Conservation (phyloP, 116 monocot species). For the Dioscorea cayenensis region DNA sequence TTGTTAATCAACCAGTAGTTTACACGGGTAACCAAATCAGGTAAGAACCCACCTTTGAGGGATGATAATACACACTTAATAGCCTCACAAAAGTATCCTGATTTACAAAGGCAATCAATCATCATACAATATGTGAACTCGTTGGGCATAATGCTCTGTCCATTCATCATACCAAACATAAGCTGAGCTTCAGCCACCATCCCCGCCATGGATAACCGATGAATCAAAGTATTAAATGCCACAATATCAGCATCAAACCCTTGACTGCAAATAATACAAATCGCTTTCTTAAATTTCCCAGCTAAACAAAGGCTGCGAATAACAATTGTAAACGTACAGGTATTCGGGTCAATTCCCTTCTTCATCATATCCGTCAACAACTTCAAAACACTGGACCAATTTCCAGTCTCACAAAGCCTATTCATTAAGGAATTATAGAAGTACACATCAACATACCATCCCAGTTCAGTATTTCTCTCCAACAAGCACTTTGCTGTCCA, state of each 20-base stretch:
- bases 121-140: conserved; percentile 11
- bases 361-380: conserved; percentile 20
- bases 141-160: conserved; percentile 5
- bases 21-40: conserved; percentile 6
- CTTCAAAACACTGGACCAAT: conserved; percentile 15
- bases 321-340: conserved; percentile 24
- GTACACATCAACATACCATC: conserved; percentile 19
- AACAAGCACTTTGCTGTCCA: conserved; percentile 22
- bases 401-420: conserved; percentile 18
- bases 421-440: conserved; percentile 32
- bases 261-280: conserved; percentile 9
- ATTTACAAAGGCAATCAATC: conserved; percentile 16
- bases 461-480: conserved; percentile 11
- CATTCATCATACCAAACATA: conserved; percentile 5
- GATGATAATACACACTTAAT: conserved; percentile 1
- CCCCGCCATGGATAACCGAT: conserved; percentile 14
- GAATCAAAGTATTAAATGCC: conserved; percentile 29
- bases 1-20: conserved; percentile 6
- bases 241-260: conserved; percentile 20
- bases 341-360: conserved; percentile 17
- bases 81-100: conserved; percentile 8
- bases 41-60: conserved; percentile 4
- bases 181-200: conserved; percentile 5
- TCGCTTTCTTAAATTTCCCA: conserved; percentile 20
- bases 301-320: conserved; percentile 25